phyloP scores from a whole-genome alignment of 306 rosid species.

The Alnus glutinosa region DNA sequence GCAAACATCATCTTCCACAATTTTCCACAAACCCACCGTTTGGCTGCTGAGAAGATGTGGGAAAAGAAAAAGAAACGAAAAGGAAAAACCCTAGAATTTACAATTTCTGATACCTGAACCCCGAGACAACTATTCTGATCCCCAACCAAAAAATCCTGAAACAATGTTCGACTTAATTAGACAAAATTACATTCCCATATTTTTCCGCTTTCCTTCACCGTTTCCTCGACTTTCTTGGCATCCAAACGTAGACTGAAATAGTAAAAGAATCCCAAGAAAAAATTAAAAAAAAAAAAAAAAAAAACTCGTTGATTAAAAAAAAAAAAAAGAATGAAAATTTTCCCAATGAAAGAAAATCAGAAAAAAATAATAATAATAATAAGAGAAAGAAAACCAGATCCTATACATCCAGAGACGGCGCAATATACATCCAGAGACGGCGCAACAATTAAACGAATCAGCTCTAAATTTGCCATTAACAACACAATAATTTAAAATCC shows the following conservation, averaged over 20 bases:
- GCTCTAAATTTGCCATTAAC: neutral
- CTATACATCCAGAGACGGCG: conserved; percentile 9
- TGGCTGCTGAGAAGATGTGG: neutral
- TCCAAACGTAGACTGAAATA: neutral
- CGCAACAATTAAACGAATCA: conserved; percentile 6
- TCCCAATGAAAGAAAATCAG: no score
- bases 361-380: neutral
- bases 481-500: neutral
- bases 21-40: conserved; percentile 4
- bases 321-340: neutral
- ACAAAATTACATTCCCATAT: neutral
- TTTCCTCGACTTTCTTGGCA: neutral
- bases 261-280: neutral
- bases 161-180: conserved; percentile 12
- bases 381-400: conserved; percentile 37
- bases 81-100: neutral
- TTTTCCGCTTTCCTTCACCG: neutral
- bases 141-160: neutral
- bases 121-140: neutral
- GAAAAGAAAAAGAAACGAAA: neutral
- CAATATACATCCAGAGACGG: conserved; percentile 8
- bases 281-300: neutral
- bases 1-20: conserved; percentile 7
- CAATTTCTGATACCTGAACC: neutral
- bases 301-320: neutral